Evolutionary conservation across 345 rosid species (phyloP), one percentile per base, ranked within the genome.

Genomic region (Hibiscus mutabilis): DNA sequence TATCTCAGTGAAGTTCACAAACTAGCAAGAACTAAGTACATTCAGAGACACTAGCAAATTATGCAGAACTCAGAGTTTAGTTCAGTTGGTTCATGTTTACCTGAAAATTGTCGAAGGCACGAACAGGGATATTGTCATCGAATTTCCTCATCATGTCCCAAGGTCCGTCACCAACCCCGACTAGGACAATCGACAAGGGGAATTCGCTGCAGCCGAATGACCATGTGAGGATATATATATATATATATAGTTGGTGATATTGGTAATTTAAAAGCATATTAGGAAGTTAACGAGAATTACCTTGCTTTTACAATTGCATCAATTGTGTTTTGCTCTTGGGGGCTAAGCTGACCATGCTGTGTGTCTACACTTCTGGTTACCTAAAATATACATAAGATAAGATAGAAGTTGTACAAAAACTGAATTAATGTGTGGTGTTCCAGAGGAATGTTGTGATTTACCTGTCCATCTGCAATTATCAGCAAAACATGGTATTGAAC

Each of bases 381-480:
- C 97, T 93, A 67, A 6, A 31, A 53, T 6, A 44, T 24, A 15
- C 2, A 46, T 47, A 12, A 47, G 57, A 47, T 9, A 1, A 15
- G 27, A 21, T 10, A 19, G 58, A 37, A 44, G 68, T 51, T 31
- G 14, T 29, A 68, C 31, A 12, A n/a, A 35, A 46, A 60, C 49
- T 58, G n/a, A 31, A 31, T 4, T 5, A 49, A 46, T 66, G 5
- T 14, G 7, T 46, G 24, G 63, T 7, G 25, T 12, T 61, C 29
- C 15, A 47, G 59, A 62, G 31, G 29, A 0, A 37, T 24, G 27
- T 33, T 72, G 49, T 4, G 24, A 60, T 55, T 66, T 81, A 93
- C 97, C 92, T 91, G 98, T 35, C 98, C 98, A 79, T 93, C 98
- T 44, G 98, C 98, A 40, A 91, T 93, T 47, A 93, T 91, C 75